Conservation (phyloP, 2,329 filamentous ascomycete species). For the Claviceps quebecensis region DNA sequence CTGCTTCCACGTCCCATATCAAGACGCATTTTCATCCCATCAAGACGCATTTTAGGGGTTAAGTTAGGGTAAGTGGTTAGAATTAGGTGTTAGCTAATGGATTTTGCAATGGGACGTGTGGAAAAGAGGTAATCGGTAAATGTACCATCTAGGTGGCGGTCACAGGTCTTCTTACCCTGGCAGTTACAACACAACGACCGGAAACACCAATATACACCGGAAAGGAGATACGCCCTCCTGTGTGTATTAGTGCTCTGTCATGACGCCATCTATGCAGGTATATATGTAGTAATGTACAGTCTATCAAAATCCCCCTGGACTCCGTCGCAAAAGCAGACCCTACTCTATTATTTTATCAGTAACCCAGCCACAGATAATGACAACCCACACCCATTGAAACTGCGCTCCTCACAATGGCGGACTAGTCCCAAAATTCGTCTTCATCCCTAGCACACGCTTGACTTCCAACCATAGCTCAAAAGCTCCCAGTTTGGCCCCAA, state of each 20-base stretch:
- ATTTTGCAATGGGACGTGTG: too few species aligned
- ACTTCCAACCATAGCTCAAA: conserved; percentile 48
- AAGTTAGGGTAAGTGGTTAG: too few species aligned
- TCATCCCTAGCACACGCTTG: conserved; percentile 32
- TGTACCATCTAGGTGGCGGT: too few species aligned
- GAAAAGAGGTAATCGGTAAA: too few species aligned
- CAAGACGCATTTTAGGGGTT: too few species aligned
- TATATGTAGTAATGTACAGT: neutral
- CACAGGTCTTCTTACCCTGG: too few species aligned
- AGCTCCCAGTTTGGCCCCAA: conserved; percentile 47
- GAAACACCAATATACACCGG: too few species aligned
- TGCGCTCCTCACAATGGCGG: conserved; percentile 9
- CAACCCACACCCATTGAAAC: neutral
- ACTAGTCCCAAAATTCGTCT: conserved; percentile 13
- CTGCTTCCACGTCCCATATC: too few species aligned
- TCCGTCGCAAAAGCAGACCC: neutral
- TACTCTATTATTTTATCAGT: neutral
- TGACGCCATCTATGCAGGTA: neutral
- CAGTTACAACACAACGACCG: too few species aligned
- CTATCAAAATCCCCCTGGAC: neutral
- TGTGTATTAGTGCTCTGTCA: neutral
- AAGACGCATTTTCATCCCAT: too few species aligned
- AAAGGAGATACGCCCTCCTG: too few species aligned
- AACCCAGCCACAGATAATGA: neutral
- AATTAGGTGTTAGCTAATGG: too few species aligned